These are phyloP conservation scores for Penicillium oxalicum DNA, from an alignment of 2,329 filamentous ascomycete species.

Conservation along the genomic window DNA sequence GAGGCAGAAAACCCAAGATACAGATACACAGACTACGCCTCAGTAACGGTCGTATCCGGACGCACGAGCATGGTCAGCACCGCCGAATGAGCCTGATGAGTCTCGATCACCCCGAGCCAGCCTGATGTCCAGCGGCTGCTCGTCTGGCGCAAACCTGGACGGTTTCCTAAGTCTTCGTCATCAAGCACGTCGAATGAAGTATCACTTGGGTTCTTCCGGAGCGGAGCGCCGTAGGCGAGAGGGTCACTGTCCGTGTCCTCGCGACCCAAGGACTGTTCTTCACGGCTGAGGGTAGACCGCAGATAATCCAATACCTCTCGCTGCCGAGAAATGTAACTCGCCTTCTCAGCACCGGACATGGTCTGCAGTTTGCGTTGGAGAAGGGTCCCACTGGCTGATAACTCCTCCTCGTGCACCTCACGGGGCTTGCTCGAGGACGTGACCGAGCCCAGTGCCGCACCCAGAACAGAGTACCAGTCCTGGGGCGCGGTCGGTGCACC, in stretches of 20 bases:
- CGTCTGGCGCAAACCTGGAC: conserved; percentile 12
- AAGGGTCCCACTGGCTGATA: conserved; percentile 56
- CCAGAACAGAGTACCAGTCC: conserved; percentile 74
- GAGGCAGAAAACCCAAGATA: no score
- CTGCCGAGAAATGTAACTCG: conserved; percentile 70
- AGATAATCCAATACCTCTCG: conserved; percentile 69
- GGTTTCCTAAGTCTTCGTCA: conserved; percentile 53
- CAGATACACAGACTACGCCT: neutral
- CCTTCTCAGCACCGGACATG: conserved; percentile 57
- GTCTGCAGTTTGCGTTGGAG: conserved; percentile 64
- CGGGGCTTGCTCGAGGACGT: conserved; percentile 38
- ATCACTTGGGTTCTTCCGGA: conserved; percentile 80
- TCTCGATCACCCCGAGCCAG: conserved; percentile 28
- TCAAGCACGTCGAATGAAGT: conserved; percentile 86
- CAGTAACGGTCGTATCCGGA: conserved; percentile 19
- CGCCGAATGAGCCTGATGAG: conserved; percentile 21
- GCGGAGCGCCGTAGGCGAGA: conserved; percentile 36
- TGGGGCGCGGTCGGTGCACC: conserved; percentile 44
- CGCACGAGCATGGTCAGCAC: conserved; percentile 25
- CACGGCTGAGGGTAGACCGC: conserved; percentile 70
- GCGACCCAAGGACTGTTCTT: conserved; percentile 58
- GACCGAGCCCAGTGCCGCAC: conserved; percentile 64
- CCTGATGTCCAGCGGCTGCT: conserved; percentile 27
- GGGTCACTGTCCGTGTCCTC: conserved; percentile 28
- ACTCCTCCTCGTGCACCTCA: conserved; percentile 43